These are phyloP conservation scores for Ceratocystis destructans DNA, from an alignment of 2,329 filamentous ascomycete genomes.

Conservation along the genomic window DNA sequence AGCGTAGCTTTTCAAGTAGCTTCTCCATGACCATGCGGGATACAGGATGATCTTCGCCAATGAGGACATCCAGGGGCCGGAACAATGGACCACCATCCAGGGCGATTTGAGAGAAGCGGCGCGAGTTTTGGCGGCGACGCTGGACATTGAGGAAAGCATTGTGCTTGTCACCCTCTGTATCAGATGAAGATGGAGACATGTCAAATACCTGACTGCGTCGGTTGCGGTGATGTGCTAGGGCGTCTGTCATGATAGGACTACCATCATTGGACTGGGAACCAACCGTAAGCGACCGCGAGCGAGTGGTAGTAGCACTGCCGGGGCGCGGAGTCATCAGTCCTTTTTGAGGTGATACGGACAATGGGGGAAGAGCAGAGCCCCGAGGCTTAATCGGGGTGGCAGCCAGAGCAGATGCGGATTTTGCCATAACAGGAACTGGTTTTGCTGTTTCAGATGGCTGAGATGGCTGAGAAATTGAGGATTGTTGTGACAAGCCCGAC, in stretches of 20 bases:
- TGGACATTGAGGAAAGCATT: slow-evolving; percentile 87
- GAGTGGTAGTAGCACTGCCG: slow-evolving; percentile 42
- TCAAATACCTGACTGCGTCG: slow-evolving; percentile 89
- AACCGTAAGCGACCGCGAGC: slow-evolving; percentile 79
- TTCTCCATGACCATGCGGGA: slow-evolving; percentile 99
- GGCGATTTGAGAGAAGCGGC: slow-evolving; percentile 81
- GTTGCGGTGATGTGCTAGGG: slow-evolving; percentile 66
- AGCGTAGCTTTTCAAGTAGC: slow-evolving; percentile 83
- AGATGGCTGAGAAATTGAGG: slow-evolving; percentile 28
- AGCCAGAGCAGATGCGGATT: slow-evolving; percentile 41
- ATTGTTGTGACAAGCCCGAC: slow-evolving; percentile 69
- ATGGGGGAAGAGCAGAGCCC: slow-evolving; percentile 36
- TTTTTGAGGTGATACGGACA: slow-evolving; percentile 51
- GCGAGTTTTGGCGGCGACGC: slow-evolving; percentile 84
- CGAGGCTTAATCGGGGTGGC: slow-evolving; percentile 46
- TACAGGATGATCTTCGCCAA: slow-evolving; percentile 95
- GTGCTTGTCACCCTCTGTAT: slow-evolving; percentile 88
- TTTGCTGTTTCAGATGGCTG: slow-evolving; percentile 12
- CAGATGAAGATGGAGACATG: slow-evolving; percentile 91
- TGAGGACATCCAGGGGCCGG: slow-evolving; percentile 80
- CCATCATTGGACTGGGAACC: slow-evolving; percentile 93
- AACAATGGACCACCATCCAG: slow-evolving; percentile 70
- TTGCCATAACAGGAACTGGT: slow-evolving; percentile 41
- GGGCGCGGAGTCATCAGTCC: slow-evolving; percentile 46
- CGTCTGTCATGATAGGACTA: slow-evolving; percentile 55